These are phyloP conservation scores for Rosa rugosa DNA, from an alignment of 306 rosid genomes.

Conservation along the genomic window DNA sequence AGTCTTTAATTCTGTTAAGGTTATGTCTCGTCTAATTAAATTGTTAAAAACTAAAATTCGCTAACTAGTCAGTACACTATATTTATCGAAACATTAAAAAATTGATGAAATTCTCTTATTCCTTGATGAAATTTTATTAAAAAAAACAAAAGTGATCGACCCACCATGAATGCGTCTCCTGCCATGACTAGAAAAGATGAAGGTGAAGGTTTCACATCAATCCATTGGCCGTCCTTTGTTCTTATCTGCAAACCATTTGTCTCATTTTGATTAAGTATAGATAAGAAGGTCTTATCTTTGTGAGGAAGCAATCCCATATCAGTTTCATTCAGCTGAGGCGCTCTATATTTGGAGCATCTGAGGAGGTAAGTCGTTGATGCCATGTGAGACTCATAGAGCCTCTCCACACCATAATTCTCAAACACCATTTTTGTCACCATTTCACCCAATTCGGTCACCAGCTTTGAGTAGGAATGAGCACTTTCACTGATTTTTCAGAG, in stretches of 20 bases:
- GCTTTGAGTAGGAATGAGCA: constrained; percentile 24
- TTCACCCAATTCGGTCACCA: constrained; percentile 29
- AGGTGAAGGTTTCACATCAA: constrained; percentile 27
- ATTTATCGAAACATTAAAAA: too few species aligned
- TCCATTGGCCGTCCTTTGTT: constrained; percentile 36
- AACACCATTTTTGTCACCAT: constrained; percentile 38
- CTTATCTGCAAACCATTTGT: constrained; percentile 33
- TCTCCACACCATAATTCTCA: constrained; percentile 39
- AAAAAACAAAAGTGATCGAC: neutral
- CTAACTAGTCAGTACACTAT: too few species aligned
- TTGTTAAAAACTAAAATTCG: too few species aligned
- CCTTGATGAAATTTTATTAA: neutral
- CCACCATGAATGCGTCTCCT: constrained; percentile 39
- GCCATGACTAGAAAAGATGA: constrained; percentile 36
- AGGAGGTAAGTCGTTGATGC: constrained; percentile 31
- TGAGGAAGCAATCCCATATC: constrained; percentile 35
- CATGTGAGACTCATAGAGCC: constrained; percentile 15
- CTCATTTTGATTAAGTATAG: constrained; percentile 37
- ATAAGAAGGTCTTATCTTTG: constrained; percentile 33
- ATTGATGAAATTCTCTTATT: too few species aligned
- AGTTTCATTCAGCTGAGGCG: constrained; percentile 17
- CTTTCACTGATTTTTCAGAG: constrained; percentile 24
- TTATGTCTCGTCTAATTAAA: too few species aligned
- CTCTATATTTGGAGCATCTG: constrained; percentile 33
- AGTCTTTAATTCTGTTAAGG: too few species aligned